Evolutionary conservation across 2,329 filamentous ascomycete species (phyloP).

Genomic region (Colletotrichum sp.): DNA sequence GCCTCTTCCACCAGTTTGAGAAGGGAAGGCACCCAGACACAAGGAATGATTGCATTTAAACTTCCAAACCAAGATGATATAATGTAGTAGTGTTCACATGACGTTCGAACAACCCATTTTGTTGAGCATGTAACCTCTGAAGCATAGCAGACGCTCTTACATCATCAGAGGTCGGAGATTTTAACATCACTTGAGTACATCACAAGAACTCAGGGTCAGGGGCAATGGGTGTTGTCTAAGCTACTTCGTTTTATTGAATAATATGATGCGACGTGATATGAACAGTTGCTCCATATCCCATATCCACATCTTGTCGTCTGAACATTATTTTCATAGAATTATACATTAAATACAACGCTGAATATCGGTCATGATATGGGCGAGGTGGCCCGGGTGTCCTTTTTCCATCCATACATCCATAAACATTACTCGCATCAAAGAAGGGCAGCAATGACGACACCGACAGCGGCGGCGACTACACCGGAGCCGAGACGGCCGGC

Average conservation of each 20-base stretch:
- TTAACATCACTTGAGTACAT: accelerated
- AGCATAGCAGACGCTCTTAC: not conserved
- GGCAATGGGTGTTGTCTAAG: not conserved
- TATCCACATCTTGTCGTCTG: not conserved
- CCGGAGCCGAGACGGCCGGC: constrained; percentile 3
- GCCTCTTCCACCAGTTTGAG: too few species aligned
- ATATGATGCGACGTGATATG: not conserved
- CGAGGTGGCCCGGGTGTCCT: not conserved
- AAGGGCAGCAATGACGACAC: constrained; percentile 11
- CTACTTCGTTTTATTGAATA: not conserved
- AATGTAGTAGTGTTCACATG: too few species aligned
- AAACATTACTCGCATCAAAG: not conserved
- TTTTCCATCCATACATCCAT: not conserved
- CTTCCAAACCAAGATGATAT: too few species aligned
- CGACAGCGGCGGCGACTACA: constrained; percentile 7
- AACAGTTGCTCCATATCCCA: not conserved
- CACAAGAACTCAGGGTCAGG: not conserved
- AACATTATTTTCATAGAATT: not conserved
- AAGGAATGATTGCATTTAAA: too few species aligned
- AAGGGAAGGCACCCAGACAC: too few species aligned
- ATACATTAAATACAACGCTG: not conserved
- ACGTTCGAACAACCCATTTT: too few species aligned
- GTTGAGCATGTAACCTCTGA: not conserved
- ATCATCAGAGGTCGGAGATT: accelerated
- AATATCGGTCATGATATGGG: not conserved